phyloP scores from a whole-genome alignment of 2,329 filamentous ascomycete species.

The Venturia effusa region DNA sequence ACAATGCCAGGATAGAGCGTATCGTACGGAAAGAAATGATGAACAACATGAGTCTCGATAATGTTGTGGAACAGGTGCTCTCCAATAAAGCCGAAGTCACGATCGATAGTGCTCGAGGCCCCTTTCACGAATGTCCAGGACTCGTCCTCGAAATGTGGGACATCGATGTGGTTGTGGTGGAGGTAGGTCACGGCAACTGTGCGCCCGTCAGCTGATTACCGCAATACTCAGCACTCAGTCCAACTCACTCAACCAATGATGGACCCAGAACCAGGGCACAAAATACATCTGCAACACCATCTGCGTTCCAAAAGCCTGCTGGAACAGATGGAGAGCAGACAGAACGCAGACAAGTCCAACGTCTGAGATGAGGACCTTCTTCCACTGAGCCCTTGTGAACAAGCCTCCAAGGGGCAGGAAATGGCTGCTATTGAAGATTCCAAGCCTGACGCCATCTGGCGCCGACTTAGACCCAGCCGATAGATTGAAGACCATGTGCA shows the following conservation, averaged over 20 bases:
- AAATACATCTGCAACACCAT: constrained; percentile 50
- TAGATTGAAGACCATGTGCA: constrained; percentile 50
- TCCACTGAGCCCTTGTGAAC: constrained; percentile 47
- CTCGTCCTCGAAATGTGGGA: constrained; percentile 49
- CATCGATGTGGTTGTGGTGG: constrained; percentile 53
- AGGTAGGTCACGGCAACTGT: constrained; percentile 64
- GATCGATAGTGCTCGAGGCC: constrained; percentile 51
- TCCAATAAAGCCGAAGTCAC: constrained; percentile 54
- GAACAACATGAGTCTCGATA: constrained; percentile 53
- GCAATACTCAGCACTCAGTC: too few relatives aligned
- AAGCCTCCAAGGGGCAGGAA: constrained; percentile 52
- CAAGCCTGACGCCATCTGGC: neutral
- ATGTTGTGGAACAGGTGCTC: constrained; percentile 57
- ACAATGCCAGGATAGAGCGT: neutral
- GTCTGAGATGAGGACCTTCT: constrained; percentile 48
- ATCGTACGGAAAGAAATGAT: constrained; percentile 47
- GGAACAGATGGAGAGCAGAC: constrained; percentile 40
- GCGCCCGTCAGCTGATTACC: neutral
- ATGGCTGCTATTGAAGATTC: constrained; percentile 29
- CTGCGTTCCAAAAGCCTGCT: constrained; percentile 43
- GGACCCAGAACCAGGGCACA: constrained; percentile 58
- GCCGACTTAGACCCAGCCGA: neutral
- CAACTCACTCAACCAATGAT: constrained; percentile 55
- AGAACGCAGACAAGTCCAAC: constrained; percentile 45
- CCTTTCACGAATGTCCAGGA: constrained; percentile 54